Evolutionary conservation across 306 rosid genomes (phyloP), one percentile per base, ranked within the genome.

Genomic region (Lablab purpureus): DNA sequence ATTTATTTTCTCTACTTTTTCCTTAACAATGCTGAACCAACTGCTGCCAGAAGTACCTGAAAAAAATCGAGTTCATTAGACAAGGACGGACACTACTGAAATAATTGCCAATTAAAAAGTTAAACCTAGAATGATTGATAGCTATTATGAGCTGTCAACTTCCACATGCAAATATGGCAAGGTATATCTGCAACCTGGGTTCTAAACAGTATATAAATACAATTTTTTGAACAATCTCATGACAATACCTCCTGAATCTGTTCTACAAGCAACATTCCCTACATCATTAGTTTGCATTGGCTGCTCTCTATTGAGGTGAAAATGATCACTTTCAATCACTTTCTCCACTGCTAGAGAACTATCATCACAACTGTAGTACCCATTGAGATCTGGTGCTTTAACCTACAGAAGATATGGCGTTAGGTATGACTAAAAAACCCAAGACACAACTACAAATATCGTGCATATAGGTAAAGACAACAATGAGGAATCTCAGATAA

Each of bases 321-420:
- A 66, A 63, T 78, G 83, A 59, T 71, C 85, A 73, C 73, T 81
- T 80, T 80, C 71, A 12, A 75, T 17, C 10, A 73, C 82, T 47
- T 85, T 71, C 80, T 86, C 86, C 27, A 71, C 80, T n/a, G 76
- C 25, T 70, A 79, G 79, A 77, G 86, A 74, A 63, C 83, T 78
- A 79, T 94, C 98, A 58, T 93, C 96, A 83, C 98, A 91, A 80
- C 94, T 93, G 81, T 87, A 88, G 85, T 89, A 95, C 62, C 90
- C 85, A 88, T 37, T 81, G 75, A 80, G 82, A 63, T 90, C 94
- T 52, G 88, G 86, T 78, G 77, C 84, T 87, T 80, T 87, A 10
- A 78, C 84, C 90, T 88, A 82, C 80, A 79, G 67, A 78, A 59
- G 80, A 32, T 72, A 40, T 7, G 19, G 62, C 4, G 1, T 67